Percentiles rank a stretch among this genome's conserved stretches.
phyloP scores from a whole-genome alignment of 1,284 basidiomycete species.

The Chondrostereum purpureum region DNA sequence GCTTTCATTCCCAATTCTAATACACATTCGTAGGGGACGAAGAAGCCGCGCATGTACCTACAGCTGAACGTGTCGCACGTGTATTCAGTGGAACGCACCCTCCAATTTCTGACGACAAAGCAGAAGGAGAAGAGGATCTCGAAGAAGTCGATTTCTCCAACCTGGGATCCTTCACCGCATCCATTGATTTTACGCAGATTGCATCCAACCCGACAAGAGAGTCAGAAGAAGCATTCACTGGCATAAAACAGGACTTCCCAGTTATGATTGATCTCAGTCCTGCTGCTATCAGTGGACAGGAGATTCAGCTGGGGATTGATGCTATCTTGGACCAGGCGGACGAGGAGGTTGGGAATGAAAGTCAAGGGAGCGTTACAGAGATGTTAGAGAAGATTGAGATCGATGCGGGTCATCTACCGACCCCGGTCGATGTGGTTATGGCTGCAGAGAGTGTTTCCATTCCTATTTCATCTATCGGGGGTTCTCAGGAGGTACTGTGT shows the following conservation, averaged over 20 bases:
- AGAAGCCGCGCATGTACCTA: slow-evolving; percentile 52
- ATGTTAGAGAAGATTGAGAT: neutral
- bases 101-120: slow-evolving; percentile 19
- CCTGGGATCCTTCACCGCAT: slow-evolving; percentile 28
- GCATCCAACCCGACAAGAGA: neutral
- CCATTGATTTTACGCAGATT: neutral
- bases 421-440: too few species aligned
- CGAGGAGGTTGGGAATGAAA: neutral
- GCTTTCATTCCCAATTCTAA: slow-evolving; percentile 6
- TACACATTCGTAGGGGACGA: slow-evolving; percentile 37
- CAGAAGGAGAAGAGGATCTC: slow-evolving; percentile 33
- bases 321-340: neutral
- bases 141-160: slow-evolving; percentile 66
- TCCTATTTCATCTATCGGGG: too few species aligned
- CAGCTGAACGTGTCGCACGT: slow-evolving; percentile 52
- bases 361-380: neutral
- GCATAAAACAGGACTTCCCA: neutral
- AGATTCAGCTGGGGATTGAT: neutral
- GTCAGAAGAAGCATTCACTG: neutral
- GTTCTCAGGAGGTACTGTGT: too few species aligned
- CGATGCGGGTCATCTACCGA: too few species aligned
- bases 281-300: neutral
- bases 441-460: too few species aligned
- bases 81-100: slow-evolving; percentile 43
- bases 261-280: neutral